These are phyloP conservation scores for Candida sp. DNA, from an alignment of 1,139 yeast species.

Conservation along the genomic window DNA sequence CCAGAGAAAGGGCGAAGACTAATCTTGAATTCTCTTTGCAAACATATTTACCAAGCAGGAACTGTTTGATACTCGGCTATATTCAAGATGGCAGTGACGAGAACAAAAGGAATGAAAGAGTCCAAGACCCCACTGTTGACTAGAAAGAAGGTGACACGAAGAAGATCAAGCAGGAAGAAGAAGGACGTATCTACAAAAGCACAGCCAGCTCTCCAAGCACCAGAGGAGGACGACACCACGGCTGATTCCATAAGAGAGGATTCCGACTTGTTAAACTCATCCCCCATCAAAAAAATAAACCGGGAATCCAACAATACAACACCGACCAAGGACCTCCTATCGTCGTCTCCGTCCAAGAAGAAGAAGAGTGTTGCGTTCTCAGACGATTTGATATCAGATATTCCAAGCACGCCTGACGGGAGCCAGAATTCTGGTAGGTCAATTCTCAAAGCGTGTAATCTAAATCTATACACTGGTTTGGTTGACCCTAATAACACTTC, in stretches of 20 bases:
- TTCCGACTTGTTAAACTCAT: constrained; percentile 17
- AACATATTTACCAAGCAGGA: no score
- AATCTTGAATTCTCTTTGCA: no score
- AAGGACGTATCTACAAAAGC: background rate
- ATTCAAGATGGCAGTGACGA: background rate
- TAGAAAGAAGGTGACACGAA: background rate
- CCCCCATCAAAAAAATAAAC: constrained; percentile 19
- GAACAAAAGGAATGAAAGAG: background rate
- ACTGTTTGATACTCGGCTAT: background rate
- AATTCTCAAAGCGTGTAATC: constrained; percentile 31
- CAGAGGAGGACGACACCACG: background rate
- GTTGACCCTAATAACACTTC: constrained; percentile 27
- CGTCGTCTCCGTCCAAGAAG: constrained; percentile 27
- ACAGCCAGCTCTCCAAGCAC: background rate
- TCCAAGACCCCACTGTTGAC: background rate
- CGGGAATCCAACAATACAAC: constrained; percentile 23
- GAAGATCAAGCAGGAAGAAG: background rate
- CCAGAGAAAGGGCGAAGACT: background rate
- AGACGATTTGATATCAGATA: constrained; percentile 37
- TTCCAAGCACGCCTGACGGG: constrained; percentile 29
- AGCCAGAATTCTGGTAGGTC: constrained; percentile 32
- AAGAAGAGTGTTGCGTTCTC: constrained; percentile 47
- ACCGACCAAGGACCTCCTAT: constrained; percentile 20
- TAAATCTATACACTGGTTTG: constrained; percentile 15
- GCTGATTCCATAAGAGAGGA: background rate